Base-by-base conservation (phyloP, 257 asterid genomes). In the Misopates orontium region DNA sequence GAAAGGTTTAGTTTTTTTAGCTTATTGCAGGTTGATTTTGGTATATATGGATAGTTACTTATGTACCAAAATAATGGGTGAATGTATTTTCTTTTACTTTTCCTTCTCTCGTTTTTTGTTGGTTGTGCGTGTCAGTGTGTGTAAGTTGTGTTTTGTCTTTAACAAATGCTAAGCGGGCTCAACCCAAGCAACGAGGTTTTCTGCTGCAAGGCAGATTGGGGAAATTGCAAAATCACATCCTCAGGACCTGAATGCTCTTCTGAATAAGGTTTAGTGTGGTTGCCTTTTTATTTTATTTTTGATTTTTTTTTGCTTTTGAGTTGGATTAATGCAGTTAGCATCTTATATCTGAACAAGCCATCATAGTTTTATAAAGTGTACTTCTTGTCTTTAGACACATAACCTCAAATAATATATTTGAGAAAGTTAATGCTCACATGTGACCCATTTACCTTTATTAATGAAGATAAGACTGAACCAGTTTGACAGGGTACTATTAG, bases 191-290 rank as follows among this genome's bases (percentile, higher is more conserved):
- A 94, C 99, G 13, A 82, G 99, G 75, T 85, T 90, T 79, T 83
- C 98, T 39, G 99, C 99, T 60, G 99, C 99, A 15, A 84, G 85
- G 90, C 99, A 94, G 82, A 94, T 94, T 54, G 99, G 99, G 40
- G 99, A 85, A 73, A 90, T 94, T 72, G 96, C 99, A 61, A 94
- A 91, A 79, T 88, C 96, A 22, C 99, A 90, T 77, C 99, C 96
- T 17, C 96, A 84, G 83, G 99, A 94, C 79, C 87, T 94, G 69
- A 81, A 73, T 79, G 90, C 98, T 74, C 81, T 94, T 77, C 65
- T 94, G 82, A 86, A 78, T 66, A 90, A 94, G 96, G 99, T 89
- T 71, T 60, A 72, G 10, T 25, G 49, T 70, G 63, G 18, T 55
- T n/a, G 32, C 15, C 52, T 13, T 10, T 59, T 4, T 1, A 14